Evolutionary conservation across 768 basidiomycete genomes (phyloP).

Genomic region (Naganishia onofrii): DNA sequence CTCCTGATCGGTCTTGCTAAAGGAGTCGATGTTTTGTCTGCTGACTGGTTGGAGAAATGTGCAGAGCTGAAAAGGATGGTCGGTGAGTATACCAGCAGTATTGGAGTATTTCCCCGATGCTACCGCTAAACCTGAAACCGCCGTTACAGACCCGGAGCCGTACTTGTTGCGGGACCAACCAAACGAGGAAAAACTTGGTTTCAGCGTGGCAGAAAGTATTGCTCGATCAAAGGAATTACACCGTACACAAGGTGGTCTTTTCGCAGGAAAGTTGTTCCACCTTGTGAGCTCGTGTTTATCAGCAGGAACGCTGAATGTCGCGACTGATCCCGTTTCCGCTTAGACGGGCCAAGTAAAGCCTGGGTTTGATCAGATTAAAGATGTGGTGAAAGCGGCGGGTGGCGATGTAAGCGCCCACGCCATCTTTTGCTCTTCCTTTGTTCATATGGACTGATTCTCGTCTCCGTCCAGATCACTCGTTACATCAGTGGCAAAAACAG

Average conservation of each 20-base stretch:
- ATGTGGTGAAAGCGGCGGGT: conserved; percentile 14
- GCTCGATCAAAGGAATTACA: conserved; percentile 55
- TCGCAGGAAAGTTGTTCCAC: conserved; percentile 22
- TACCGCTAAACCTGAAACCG: too few species aligned
- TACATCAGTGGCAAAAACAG: conserved; percentile 21
- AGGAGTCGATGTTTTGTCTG: conserved; percentile 64
- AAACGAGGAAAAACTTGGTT: conserved; percentile 66
- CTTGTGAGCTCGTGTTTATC: neutral
- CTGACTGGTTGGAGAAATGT: conserved; percentile 67
- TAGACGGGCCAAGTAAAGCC: conserved; percentile 17
- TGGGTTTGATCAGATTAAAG: conserved; percentile 17
- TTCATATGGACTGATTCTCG: neutral
- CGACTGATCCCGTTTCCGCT: neutral
- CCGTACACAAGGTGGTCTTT: conserved; percentile 23
- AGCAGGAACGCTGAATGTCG: neutral
- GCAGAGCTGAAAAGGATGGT: conserved; percentile 59
- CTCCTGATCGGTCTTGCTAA: conserved; percentile 72
- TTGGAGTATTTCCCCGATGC: too few species aligned
- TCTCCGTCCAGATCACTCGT: conserved; percentile 12
- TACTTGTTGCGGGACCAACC: conserved; percentile 63
- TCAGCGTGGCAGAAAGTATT: conserved; percentile 65
- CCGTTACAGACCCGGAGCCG: conserved; percentile 61
- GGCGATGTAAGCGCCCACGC: neutral
- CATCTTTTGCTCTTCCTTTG: neutral
- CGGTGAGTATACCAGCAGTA: conserved; percentile 65